These are phyloP conservation scores for Chenopodium berlandieri DNA, from an alignment of 148 eudicot genomes.

Conservation along the genomic window DNA sequence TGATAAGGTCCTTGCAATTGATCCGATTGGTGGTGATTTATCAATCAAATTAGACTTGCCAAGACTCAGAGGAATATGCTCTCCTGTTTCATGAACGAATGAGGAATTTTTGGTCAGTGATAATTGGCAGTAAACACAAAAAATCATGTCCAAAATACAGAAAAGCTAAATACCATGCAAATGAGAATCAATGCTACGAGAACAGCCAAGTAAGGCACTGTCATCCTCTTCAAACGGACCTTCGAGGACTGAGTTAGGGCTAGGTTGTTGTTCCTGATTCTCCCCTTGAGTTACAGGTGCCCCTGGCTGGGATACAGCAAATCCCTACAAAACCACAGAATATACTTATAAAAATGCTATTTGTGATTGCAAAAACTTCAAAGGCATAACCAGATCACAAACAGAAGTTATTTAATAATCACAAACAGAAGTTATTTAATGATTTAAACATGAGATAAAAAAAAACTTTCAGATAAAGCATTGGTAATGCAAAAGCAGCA, in stretches of 20 bases:
- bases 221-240: constrained; percentile 67
- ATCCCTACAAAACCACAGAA: constrained; percentile 42
- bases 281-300: constrained; percentile 40
- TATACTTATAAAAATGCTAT: constrained; percentile 2
- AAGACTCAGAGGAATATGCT: constrained; percentile 29
- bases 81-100: constrained; percentile 41
- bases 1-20: constrained; percentile 81
- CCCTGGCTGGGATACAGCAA: constrained; percentile 33
- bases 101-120: not conserved
- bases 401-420: not conserved
- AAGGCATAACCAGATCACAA: not conserved
- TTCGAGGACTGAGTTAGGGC: constrained; percentile 86
- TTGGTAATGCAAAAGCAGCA: not conserved
- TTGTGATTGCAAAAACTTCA: not conserved
- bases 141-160: not conserved
- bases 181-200: constrained; percentile 35
- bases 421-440: not conserved
- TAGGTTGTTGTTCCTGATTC: constrained; percentile 90
- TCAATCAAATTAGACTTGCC: constrained; percentile 70
- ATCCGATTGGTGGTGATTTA: constrained; percentile 95
- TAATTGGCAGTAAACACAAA: not conserved
- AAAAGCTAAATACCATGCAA: constrained; percentile 47
- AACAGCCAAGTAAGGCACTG: constrained; percentile 34
- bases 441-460: too few species aligned
- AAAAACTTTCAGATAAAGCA: not conserved